Conservation (phyloP, 2,329 filamentous ascomycete genomes). For the Reticulascus tulasneorum region DNA sequence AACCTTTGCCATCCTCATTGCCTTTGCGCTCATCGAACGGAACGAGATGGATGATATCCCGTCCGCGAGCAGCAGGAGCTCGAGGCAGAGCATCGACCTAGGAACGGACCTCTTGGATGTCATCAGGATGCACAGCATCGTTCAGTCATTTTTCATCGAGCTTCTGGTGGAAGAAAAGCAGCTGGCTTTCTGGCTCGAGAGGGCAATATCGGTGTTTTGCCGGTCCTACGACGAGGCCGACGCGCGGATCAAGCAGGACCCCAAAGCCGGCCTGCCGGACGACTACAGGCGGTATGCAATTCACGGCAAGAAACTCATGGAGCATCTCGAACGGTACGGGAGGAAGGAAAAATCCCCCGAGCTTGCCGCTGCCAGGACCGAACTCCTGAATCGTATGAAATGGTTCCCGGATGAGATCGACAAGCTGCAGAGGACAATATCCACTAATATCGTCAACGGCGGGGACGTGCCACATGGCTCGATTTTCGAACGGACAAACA, state of each 20-base stretch:
- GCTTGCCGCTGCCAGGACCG: slow-evolving; percentile 22
- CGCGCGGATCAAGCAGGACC: slow-evolving; percentile 35
- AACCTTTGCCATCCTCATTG: slow-evolving; percentile 46
- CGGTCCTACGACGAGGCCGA: slow-evolving; percentile 44
- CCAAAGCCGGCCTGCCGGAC: slow-evolving; percentile 37
- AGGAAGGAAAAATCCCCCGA: slow-evolving; percentile 25
- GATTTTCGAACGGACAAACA: slow-evolving; percentile 48
- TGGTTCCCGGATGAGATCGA: slow-evolving; percentile 39
- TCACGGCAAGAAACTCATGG: slow-evolving; percentile 43
- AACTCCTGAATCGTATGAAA: slow-evolving; percentile 31
- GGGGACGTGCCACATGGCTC: slow-evolving; percentile 34
- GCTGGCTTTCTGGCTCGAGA: slow-evolving; percentile 44
- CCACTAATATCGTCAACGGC: slow-evolving; percentile 32
- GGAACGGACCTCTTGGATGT: slow-evolving; percentile 43
- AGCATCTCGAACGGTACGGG: slow-evolving; percentile 37
- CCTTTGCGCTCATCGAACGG: slow-evolving; percentile 48
- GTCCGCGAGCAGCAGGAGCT: slow-evolving; percentile 36
- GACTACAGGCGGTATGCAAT: slow-evolving; percentile 50
- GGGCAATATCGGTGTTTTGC: slow-evolving; percentile 44
- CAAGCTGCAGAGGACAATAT: slow-evolving; percentile 35
- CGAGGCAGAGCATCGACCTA: slow-evolving; percentile 21
- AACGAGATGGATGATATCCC: slow-evolving; percentile 40
- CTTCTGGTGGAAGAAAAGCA: slow-evolving; percentile 36
- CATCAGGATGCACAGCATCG: slow-evolving; percentile 46
- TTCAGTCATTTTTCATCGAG: slow-evolving; percentile 50